These are phyloP conservation scores for Dissophora globulifera DNA, from an alignment of 192 early-diverging fungal species.

Conservation along the genomic window DNA sequence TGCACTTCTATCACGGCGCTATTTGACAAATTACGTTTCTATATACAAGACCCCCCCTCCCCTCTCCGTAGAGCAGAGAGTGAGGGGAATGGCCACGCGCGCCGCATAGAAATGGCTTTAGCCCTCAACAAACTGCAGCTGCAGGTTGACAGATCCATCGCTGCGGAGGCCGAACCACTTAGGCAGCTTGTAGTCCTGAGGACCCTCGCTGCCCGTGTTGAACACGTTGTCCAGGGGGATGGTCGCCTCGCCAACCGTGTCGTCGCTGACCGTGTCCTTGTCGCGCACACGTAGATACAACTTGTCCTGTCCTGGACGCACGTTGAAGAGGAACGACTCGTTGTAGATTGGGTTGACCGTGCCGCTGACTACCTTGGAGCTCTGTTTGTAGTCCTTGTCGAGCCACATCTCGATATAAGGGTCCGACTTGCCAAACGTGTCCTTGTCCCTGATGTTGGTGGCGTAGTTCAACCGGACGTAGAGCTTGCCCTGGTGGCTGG, in stretches of 20 bases:
- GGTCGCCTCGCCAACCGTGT: conserved; percentile 49
- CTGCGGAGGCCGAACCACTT: conserved; percentile 45
- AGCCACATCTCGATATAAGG: conserved; percentile 47
- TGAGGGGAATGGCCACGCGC: no score
- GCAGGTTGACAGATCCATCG: conserved; percentile 47
- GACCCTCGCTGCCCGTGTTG: conserved; percentile 25
- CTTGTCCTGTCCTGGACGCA: conserved; percentile 39
- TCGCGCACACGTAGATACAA: conserved; percentile 53
- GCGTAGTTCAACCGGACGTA: conserved; percentile 38
- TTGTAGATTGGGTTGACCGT: conserved; percentile 19
- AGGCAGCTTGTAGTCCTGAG: conserved; percentile 42
- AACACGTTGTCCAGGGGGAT: conserved; percentile 34
- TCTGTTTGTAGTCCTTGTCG: conserved; percentile 33
- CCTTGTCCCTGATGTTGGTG: conserved; percentile 17
- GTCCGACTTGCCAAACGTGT: conserved; percentile 15
- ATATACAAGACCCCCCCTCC: no score
- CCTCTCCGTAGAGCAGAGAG: no score
- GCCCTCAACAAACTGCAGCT: conserved; percentile 38
- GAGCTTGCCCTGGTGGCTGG: conserved; percentile 23
- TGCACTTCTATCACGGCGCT: no score
- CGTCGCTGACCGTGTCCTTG: conserved; percentile 41
- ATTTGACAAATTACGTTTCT: no score
- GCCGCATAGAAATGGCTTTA: no score
- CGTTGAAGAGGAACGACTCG: conserved; percentile 35
- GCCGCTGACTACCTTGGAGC: conserved; percentile 30